A percentile compares a stretch with the other conserved stretches of the same genome.
Evolutionary conservation across 345 rosid species (phyloP).

Genomic region (Clarkia xantiana): DNA sequence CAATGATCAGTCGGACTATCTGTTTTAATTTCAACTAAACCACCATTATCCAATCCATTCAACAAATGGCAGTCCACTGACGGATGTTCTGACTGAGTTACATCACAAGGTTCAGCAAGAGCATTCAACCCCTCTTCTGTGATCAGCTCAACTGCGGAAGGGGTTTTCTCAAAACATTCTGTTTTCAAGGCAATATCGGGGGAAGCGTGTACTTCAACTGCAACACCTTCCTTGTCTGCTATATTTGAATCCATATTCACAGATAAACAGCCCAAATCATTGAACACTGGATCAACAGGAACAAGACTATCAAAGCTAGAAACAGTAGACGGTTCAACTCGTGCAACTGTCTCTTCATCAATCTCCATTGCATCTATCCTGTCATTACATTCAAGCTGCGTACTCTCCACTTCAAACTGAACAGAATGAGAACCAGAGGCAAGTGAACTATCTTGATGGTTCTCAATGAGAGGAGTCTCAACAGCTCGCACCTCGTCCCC

Average conservation of each 20-base stretch:
- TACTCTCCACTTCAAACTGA: conserved; percentile 10
- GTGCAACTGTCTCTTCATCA: conserved; percentile 21
- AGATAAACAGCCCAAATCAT: conserved; percentile 12
- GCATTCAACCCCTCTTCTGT: conserved; percentile 12
- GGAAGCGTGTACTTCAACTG: conserved; percentile 12
- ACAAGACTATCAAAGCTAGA: conserved; percentile 13
- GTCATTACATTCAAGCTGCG: conserved; percentile 23
- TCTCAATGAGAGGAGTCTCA: conserved; percentile 14
- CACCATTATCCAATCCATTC: conserved; percentile 2
- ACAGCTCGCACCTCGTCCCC: conserved; percentile 16
- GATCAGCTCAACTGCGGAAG: conserved; percentile 11
- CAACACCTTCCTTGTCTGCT: conserved; percentile 12
- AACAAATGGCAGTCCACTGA: conserved; percentile 1
- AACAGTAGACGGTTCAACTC: conserved; percentile 24
- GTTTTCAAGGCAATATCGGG: conserved; percentile 11
- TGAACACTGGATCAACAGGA: conserved; percentile 7
- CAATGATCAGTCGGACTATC: conserved; percentile 2
- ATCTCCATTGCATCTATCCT: conserved; percentile 30
- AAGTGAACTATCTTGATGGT: conserved; percentile 14
- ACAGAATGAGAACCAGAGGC: conserved; percentile 6
- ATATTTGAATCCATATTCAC: conserved; percentile 1
- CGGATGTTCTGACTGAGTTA: conserved; percentile 8
- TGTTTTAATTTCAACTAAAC: background rate
- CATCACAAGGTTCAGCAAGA: conserved; percentile 16
- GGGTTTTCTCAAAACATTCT: conserved; percentile 11